phyloP scores from a whole-genome alignment of 2,329 filamentous ascomycete species.

The Emmonsiellopsis sp. region DNA sequence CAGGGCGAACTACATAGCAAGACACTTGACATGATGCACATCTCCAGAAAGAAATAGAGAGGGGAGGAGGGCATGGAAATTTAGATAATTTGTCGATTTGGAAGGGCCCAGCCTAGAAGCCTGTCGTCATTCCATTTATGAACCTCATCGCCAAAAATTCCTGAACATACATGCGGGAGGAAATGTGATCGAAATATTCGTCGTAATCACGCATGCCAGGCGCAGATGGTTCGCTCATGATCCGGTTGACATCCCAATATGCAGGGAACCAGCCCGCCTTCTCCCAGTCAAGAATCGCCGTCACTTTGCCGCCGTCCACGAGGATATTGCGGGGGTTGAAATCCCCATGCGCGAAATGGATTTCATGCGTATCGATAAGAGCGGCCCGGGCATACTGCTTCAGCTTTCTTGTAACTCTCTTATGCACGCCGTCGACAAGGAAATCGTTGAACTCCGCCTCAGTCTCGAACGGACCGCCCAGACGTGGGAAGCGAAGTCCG shows the following conservation, averaged over 20 bases:
- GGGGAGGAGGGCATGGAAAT: too few relatives aligned
- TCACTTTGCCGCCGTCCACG: constrained; percentile 10
- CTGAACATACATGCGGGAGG: too few relatives aligned
- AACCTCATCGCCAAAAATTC: too few relatives aligned
- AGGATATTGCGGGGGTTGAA: constrained; percentile 13
- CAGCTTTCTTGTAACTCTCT: background rate
- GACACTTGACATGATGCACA: too few relatives aligned
- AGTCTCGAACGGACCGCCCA: constrained; percentile 4
- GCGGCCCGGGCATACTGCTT: background rate
- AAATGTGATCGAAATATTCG: too few relatives aligned
- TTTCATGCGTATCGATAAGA: constrained; percentile 3
- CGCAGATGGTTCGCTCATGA: background rate
- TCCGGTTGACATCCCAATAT: background rate
- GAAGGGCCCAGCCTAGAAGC: too few relatives aligned
- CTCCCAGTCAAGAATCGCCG: constrained; percentile 13
- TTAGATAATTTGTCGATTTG: too few relatives aligned
- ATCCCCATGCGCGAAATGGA: constrained; percentile 13
- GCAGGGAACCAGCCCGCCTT: constrained; percentile 10
- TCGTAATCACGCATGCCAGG: too few relatives aligned
- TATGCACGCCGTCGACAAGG: background rate
- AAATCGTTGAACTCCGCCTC: constrained; percentile 7
- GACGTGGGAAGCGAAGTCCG: background rate
- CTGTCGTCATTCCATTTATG: too few relatives aligned
- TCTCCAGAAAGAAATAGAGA: too few relatives aligned
- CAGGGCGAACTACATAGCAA: constrained; percentile 36